Evolutionary conservation across 2,329 filamentous ascomycete genomes (phyloP).

Genomic region (Apiospora koreana): DNA sequence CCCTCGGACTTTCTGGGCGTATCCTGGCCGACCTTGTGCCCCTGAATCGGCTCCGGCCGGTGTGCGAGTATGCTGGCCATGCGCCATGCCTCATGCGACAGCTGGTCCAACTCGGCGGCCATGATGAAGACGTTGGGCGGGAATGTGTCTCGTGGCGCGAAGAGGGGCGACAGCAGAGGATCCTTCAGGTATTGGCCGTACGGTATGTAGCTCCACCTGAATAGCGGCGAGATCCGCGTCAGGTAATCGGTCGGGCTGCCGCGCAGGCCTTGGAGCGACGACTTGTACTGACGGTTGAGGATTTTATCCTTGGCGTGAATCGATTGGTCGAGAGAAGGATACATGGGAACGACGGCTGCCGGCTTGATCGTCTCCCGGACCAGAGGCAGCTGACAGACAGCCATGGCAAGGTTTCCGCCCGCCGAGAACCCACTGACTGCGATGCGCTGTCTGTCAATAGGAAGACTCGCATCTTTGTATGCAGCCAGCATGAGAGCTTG

Average conservation of each 20-base stretch:
- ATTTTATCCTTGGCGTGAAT: constrained; percentile 31
- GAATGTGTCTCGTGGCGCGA: constrained; percentile 32
- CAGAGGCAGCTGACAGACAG: constrained; percentile 37
- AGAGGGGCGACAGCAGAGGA: constrained; percentile 42
- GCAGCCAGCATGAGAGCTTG: constrained; percentile 40
- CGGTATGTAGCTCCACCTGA: constrained; percentile 44
- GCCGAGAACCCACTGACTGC: constrained; percentile 47
- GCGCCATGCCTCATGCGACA: constrained; percentile 43
- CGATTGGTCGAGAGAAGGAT: constrained; percentile 44
- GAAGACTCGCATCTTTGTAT: constrained; percentile 40
- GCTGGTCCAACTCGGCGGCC: constrained; percentile 46
- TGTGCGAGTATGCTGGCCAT: constrained; percentile 38
- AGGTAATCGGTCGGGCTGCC: constrained; percentile 28
- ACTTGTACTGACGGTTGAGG: constrained; percentile 37
- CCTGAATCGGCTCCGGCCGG: constrained; percentile 26
- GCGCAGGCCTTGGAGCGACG: constrained; percentile 29
- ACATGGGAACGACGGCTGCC: constrained; percentile 34
- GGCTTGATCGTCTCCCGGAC: constrained; percentile 35
- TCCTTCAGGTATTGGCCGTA: constrained; percentile 35
- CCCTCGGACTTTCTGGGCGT: constrained; percentile 19
- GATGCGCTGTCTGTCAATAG: constrained; percentile 40
- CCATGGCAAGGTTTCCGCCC: constrained; percentile 43
- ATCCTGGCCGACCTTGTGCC: constrained; percentile 30
- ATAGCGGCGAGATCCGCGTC: constrained; percentile 28
- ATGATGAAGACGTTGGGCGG: constrained; percentile 45